A percentile compares a stretch with the other conserved stretches of the same genome.
Conservation (phyloP, 805 yeast genomes). For the Wickerhamomyces bovis region DNA sequence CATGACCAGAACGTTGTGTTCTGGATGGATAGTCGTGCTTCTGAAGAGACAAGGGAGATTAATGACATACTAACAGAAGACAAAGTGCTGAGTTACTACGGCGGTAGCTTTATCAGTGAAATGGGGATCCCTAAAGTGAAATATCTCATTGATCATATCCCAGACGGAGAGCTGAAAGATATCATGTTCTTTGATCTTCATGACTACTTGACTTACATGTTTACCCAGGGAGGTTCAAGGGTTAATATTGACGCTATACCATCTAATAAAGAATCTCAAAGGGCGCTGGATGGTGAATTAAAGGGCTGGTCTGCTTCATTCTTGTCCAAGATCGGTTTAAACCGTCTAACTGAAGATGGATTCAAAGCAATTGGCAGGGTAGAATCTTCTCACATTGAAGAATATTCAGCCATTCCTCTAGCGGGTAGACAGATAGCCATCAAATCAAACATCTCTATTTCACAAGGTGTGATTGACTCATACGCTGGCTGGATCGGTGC, state of each 20-base stretch:
- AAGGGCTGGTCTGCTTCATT: conserved; percentile 42
- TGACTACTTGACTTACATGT: conserved; percentile 33
- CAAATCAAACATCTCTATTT: conserved; percentile 16
- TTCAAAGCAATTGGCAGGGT: conserved; percentile 27
- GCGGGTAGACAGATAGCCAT: conserved; percentile 28
- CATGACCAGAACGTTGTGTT: conserved; percentile 38
- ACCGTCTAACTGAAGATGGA: conserved; percentile 6
- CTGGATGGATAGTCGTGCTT: conserved; percentile 55
- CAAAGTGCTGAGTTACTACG: conserved; percentile 24
- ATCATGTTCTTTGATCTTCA: conserved; percentile 45
- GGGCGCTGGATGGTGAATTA: conserved; percentile 52
- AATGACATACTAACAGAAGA: conserved; percentile 10
- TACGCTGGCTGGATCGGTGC: conserved; percentile 49
- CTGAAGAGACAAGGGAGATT: conserved; percentile 27
- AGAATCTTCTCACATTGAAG: conserved; percentile 11
- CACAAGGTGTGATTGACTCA: conserved; percentile 54
- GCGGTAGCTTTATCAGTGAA: conserved; percentile 47
- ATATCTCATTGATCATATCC: conserved; percentile 28
- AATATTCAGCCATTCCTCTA: conserved; percentile 19
- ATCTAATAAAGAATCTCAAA: conserved; percentile 10
- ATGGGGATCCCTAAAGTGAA: conserved; percentile 52
- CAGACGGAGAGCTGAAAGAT: conserved; percentile 13
- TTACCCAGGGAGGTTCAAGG: conserved; percentile 16
- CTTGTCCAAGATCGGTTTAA: conserved; percentile 21
- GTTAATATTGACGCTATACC: conserved; percentile 9